Evolutionary conservation across 371 early-diverging fungal species (phyloP).

Genomic region (Smittium culicis): DNA sequence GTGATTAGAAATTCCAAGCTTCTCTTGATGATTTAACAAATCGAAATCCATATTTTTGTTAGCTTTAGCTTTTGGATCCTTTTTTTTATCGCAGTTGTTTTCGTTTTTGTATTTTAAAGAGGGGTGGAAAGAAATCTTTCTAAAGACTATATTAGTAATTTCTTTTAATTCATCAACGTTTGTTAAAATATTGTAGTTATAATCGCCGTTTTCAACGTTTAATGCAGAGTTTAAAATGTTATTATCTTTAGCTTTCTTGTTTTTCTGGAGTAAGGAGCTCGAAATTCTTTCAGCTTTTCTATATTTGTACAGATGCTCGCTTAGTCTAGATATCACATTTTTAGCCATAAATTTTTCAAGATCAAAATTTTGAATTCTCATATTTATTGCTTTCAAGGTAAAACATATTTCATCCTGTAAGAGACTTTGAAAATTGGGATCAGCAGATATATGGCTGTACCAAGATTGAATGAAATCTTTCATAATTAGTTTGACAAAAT

Average conservation of each 20-base stretch:
- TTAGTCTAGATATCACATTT: conserved; percentile 47
- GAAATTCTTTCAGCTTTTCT: conserved; percentile 30
- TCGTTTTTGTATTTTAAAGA: conserved; percentile 20
- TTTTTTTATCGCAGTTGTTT: conserved; percentile 45
- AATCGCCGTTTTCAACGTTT: not conserved
- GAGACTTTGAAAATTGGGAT: conserved; percentile 24
- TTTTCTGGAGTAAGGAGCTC: not conserved
- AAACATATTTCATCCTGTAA: conserved; percentile 18
- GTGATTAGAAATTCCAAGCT: conserved; percentile 34
- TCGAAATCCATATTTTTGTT: conserved; percentile 31
- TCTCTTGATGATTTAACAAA: conserved; percentile 1
- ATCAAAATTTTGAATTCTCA: conserved; percentile 34
- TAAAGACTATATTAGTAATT: conserved; percentile 35
- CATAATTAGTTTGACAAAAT: conserved; percentile 19
- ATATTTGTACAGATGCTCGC: conserved; percentile 51
- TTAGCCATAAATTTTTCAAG: conserved; percentile 40
- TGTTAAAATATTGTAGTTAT: conserved; percentile 2
- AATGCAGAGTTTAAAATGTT: not conserved
- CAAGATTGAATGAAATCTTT: conserved; percentile 37
- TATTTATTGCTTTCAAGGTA: conserved; percentile 17
- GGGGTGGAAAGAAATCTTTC: not conserved
- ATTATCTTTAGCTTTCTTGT: conserved; percentile 5
- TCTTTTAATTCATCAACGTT: conserved; percentile 38
- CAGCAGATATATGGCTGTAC: conserved; percentile 30
- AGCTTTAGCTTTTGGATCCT: conserved; percentile 30